phyloP scores from a whole-genome alignment of 1,284 basidiomycete species.

The Ustilago xerochloae region DNA sequence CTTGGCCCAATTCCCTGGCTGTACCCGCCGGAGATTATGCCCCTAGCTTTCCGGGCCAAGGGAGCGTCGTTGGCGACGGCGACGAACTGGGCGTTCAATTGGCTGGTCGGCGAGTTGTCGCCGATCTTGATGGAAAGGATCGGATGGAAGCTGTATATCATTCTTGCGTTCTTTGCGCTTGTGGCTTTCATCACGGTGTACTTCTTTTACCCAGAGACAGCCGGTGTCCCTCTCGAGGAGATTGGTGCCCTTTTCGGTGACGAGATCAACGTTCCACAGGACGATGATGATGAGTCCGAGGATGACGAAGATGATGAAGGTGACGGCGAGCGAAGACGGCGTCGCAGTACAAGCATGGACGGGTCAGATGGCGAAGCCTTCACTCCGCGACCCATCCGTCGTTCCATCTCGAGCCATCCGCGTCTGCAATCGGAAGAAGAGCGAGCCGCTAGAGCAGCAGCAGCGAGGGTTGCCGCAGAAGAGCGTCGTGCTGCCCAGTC shows the following conservation, averaged over 20 bases:
- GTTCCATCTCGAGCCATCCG: conserved; percentile 69
- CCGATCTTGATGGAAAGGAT: conserved; percentile 90
- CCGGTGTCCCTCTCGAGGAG: conserved; percentile 72
- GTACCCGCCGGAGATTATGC: conserved; percentile 78
- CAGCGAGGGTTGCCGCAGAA: conserved; percentile 50
- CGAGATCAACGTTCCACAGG: conserved; percentile 60
- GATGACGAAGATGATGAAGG: conserved; percentile 35
- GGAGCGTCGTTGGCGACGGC: conserved; percentile 74
- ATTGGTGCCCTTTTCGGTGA: conserved; percentile 71
- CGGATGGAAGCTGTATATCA: conserved; percentile 90
- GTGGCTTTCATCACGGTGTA: conserved; percentile 78
- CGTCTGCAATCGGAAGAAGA: conserved; percentile 77
- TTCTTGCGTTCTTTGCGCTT: conserved; percentile 95
- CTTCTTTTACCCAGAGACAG: conserved; percentile 75
- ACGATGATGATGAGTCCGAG: conserved; percentile 40
- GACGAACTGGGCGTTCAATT: conserved; percentile 74
- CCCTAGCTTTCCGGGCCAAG: conserved; percentile 73
- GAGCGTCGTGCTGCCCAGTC: conserved; percentile 73
- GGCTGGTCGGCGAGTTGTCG: conserved; percentile 87
- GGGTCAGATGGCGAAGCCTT: conserved; percentile 13
- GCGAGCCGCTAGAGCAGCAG: conserved; percentile 74
- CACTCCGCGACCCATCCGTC: conserved; percentile 55
- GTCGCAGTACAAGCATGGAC: conserved; percentile 19
- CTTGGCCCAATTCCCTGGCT: conserved; percentile 85
- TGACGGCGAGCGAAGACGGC: conserved; percentile 13